Conservation (phyloP, 2,329 filamentous ascomycete genomes). For the Boeremia lycopersici region DNA sequence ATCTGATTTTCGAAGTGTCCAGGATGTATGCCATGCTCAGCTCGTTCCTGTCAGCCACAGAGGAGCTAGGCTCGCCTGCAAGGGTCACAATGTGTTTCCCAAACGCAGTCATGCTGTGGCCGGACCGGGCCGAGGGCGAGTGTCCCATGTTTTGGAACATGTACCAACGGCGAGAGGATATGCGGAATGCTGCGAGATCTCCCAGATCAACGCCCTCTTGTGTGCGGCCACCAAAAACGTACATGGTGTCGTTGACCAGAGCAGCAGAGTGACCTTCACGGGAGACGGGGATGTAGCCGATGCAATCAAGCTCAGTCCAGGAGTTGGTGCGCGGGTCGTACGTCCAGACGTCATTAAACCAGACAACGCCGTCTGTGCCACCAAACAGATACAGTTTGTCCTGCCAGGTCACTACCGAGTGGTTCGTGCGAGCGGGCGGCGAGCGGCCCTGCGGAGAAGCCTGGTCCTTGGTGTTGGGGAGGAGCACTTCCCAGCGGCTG, state of each 20-base stretch:
- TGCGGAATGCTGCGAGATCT: constrained; percentile 85
- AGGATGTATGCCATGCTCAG: constrained; percentile 88
- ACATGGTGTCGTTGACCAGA: constrained; percentile 97
- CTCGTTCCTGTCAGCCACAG: constrained; percentile 79
- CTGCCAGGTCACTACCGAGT: constrained; percentile 87
- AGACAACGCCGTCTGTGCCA: constrained; percentile 91
- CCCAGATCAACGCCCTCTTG: constrained; percentile 92
- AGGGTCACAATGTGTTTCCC: constrained; percentile 92
- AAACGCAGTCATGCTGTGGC: constrained; percentile 96
- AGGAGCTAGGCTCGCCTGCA: constrained; percentile 91
- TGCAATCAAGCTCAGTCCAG: constrained; percentile 92
- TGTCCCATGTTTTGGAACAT: constrained; percentile 99
- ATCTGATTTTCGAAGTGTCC: constrained; percentile 94
- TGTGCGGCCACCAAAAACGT: constrained; percentile 94
- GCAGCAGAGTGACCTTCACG: constrained; percentile 94
- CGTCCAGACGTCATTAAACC: constrained; percentile 99
- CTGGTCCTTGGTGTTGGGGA: constrained; percentile 72
- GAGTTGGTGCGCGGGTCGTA: constrained; percentile 83
- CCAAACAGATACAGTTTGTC: constrained; percentile 97
- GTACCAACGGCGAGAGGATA: constrained; percentile 89
- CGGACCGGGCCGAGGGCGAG: constrained; percentile 88
- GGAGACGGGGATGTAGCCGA: constrained; percentile 93
- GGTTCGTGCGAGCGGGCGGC: constrained; percentile 91
- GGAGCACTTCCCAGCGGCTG: constrained; percentile 94
- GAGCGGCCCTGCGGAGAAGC: constrained; percentile 36